Base-by-base conservation (phyloP, 2,329 filamentous ascomycete species). In the Aphanocladium album region DNA sequence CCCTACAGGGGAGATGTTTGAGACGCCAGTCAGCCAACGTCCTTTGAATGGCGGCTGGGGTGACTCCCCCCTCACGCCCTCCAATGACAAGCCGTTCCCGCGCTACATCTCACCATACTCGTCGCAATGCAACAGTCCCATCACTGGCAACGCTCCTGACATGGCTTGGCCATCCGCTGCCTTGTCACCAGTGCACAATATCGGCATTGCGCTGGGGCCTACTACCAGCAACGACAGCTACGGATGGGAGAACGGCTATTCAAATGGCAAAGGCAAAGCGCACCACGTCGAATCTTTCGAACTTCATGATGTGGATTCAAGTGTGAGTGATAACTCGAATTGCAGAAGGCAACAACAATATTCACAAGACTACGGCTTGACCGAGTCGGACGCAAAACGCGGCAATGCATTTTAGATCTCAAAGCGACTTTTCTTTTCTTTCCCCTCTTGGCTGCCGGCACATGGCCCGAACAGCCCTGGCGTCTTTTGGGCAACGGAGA, bases 41-140 rank as follows among this genome's bases (percentile, higher is more conserved):
- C 82, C 83, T 0, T 71, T 84, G 11, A 73, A 77, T 21, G 33
- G 67, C 37, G 75, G 77, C 33, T 85, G 83, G 82, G 79, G 80
- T 25, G 80, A 83, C 63, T 84, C 79, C 27, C 84, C 78, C 0
- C 65, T 79, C 60, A 82, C 78, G 35, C 35, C 6, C 7, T 14
- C 35, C 35, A 6, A 35, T 1, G 76, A 79, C 50, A 72, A 72
- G 62, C 62, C 66, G 0, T 77, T 75, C 63, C 72, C 75, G 1
- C 77, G 75, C 7, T 84, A 86, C 71, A 79, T 85, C 64, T 85
- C 83, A 3, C 84, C 85, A 0, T 87, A 87, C 67, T 78, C 76
- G 21, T 85, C 83, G 45, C 81, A 84, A 62, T 86, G 80, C 71
- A 83, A 76, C 69, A 86, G 83, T 66, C 84, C 84, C 0, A 76